phyloP scores from a whole-genome alignment of 2,329 filamentous ascomycete species.

The Fusarium austroafricanum region DNA sequence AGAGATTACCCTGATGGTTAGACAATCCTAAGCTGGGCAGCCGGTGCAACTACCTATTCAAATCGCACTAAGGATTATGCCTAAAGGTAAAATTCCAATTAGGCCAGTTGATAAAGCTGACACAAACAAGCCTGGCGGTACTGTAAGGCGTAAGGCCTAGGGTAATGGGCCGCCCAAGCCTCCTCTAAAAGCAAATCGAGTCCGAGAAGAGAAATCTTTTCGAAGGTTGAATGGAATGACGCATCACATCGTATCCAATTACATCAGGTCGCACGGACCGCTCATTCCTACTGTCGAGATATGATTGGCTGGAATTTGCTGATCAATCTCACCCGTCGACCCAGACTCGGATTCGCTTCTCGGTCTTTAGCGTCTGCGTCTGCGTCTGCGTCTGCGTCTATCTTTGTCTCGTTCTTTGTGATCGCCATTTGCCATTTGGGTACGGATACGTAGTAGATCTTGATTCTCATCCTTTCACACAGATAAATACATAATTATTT shows the following conservation, averaged over 20 bases:
- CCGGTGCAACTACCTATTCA: background rate
- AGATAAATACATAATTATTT: background rate
- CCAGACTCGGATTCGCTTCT: conserved; percentile 25
- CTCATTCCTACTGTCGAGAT: background rate
- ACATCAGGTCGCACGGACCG: background rate
- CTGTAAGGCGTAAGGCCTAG: background rate
- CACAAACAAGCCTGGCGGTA: background rate
- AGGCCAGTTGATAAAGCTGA: background rate
- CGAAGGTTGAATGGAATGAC: conserved; percentile 4
- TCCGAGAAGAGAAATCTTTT: background rate
- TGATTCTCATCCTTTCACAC: background rate
- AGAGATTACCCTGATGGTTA: background rate
- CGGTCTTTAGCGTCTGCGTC: conserved; percentile 1
- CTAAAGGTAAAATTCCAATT: background rate
- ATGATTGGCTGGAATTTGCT: conserved; percentile 7
- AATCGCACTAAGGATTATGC: background rate
- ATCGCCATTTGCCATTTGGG: too few species aligned
- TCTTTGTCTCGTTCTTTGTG: background rate
- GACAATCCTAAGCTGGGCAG: background rate
- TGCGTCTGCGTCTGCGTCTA: conserved; percentile 2
- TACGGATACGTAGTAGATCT: too few species aligned
- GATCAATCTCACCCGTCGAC: background rate
- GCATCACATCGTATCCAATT: background rate
- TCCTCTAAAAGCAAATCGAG: background rate
- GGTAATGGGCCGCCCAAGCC: background rate